A percentile compares a stretch with the other conserved stretches of the same genome.
Evolutionary conservation across 2,329 filamentous ascomycete genomes (phyloP).

Genomic region (Lasiodiplodia citricola): DNA sequence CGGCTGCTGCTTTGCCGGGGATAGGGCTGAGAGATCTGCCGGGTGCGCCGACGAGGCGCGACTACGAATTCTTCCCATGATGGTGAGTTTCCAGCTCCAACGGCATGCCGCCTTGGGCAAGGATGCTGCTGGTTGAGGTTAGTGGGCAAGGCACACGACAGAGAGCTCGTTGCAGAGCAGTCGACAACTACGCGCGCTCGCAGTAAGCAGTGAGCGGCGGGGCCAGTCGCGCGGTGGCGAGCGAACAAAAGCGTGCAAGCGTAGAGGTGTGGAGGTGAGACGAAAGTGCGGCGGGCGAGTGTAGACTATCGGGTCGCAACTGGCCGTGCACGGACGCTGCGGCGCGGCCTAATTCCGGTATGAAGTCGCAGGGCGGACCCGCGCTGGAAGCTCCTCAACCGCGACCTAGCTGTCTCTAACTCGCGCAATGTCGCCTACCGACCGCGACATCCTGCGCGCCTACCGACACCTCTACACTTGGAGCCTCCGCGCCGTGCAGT

Average conservation of each 20-base stretch:
- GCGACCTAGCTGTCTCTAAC: neutral
- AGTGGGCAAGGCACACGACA: conserved; percentile 5
- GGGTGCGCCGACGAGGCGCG: conserved; percentile 20
- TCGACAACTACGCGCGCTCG: conserved; percentile 5
- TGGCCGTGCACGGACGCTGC: neutral
- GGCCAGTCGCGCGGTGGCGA: conserved; percentile 5
- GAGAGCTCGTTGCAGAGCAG: neutral
- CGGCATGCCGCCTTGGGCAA: conserved; percentile 7
- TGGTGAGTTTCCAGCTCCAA: neutral
- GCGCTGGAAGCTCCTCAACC: conserved; percentile 2
- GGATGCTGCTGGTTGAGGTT: conserved; percentile 14
- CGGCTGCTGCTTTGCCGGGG: conserved; percentile 30
- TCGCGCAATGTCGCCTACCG: conserved; percentile 10
- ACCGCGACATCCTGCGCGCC: conserved; percentile 57
- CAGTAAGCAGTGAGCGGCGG: neutral
- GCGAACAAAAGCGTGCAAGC: neutral
- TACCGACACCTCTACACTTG: conserved; percentile 74
- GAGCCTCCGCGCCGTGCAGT: conserved; percentile 72
- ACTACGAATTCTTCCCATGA: conserved; percentile 15
- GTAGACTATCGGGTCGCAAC: conserved; percentile 16
- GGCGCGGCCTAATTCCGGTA: conserved; percentile 6
- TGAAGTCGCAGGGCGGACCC: neutral
- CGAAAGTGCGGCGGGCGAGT: conserved; percentile 12
- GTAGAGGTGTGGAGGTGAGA: conserved; percentile 12
- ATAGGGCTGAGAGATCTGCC: neutral